Evolutionary conservation across 495 filamentous ascomycete genomes (phyloP).

Genomic region (Astrothelium macrocarpum): DNA sequence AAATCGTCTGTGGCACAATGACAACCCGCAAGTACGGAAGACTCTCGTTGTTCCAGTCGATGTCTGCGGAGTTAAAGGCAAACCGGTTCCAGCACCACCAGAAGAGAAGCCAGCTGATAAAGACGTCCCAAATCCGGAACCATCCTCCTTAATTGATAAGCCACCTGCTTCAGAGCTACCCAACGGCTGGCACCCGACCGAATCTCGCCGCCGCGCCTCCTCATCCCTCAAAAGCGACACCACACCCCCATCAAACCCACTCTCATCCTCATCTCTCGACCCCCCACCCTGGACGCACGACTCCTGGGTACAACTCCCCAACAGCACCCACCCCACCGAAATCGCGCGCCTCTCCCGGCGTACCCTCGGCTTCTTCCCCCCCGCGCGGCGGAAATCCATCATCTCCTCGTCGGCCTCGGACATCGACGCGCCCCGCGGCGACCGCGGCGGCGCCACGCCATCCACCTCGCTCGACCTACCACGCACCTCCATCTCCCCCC

Average conservation of each 20-base stretch:
- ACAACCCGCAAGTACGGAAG: constrained; percentile 74
- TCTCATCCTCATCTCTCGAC: constrained; percentile 19
- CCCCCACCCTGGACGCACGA: constrained; percentile 68
- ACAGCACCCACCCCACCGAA: constrained; percentile 59
- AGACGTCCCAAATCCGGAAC: constrained; percentile 6
- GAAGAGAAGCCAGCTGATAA: constrained; percentile 9
- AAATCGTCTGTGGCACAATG: constrained; percentile 90
- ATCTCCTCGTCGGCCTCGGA: constrained; percentile 42
- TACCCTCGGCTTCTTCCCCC: constrained; percentile 84
- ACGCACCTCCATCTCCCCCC: constrained; percentile 29
- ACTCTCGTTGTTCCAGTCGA: constrained; percentile 80
- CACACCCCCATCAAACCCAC: constrained; percentile 8
- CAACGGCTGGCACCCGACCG: constrained; percentile 24
- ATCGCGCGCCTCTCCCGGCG: constrained; percentile 77
- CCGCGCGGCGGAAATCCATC: constrained; percentile 71
- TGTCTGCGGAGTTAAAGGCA: constrained; percentile 75
- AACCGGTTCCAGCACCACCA: constrained; percentile 31
- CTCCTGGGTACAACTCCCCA: constrained; percentile 73
- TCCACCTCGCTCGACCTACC: constrained; percentile 51
- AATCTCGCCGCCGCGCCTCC: constrained; percentile 30
- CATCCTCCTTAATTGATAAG: constrained; percentile 6
- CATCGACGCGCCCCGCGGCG: constrained; percentile 31
- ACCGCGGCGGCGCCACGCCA: constrained; percentile 45
- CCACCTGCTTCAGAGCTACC: constrained; percentile 6
- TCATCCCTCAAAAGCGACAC: constrained; percentile 21